A percentile compares a stretch with the other conserved stretches of the same genome.
These are phyloP conservation scores for Globisporangium takayamanum DNA, from an alignment of 352 stramenopile genomes.

Conservation along the genomic window DNA sequence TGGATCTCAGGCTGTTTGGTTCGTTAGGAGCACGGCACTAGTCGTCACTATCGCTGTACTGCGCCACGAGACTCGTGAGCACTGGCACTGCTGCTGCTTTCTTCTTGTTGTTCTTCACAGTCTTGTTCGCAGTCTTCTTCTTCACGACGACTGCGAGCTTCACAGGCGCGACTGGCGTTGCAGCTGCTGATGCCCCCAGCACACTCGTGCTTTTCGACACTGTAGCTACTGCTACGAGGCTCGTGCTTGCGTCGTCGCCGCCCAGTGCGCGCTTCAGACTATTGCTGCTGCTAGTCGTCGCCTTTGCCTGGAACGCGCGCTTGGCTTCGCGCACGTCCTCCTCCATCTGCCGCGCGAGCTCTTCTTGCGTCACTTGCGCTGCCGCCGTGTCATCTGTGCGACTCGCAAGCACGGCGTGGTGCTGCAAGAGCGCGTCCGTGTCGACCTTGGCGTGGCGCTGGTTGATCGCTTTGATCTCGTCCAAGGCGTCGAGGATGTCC, in stretches of 20 bases:
- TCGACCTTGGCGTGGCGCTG: conserved; percentile 90
- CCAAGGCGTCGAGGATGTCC: conserved; percentile 97
- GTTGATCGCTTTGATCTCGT: conserved; percentile 98
- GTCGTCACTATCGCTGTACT: conserved; percentile 74
- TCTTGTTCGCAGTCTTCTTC: conserved; percentile 13
- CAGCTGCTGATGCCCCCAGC: not conserved
- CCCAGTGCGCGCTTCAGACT: conserved; percentile 10
- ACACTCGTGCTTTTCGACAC: not conserved
- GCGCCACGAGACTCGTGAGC: conserved; percentile 55
- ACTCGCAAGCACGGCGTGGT: conserved; percentile 20
- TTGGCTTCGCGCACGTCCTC: conserved; percentile 43
- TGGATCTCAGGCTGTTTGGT: no score
- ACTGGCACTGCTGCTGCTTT: conserved; percentile 27
- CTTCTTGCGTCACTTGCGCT: conserved; percentile 22
- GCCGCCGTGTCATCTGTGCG: conserved; percentile 11
- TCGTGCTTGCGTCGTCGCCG: not conserved
- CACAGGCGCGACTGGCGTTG: not conserved
- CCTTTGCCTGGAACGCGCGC: conserved; percentile 35
- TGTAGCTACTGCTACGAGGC: no score
- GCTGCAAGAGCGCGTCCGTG: conserved; percentile 66
- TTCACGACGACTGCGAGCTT: conserved; percentile 29
- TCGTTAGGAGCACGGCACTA: not conserved
- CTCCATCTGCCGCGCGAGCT: conserved; percentile 40
- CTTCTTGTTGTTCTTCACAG: conserved; percentile 26
- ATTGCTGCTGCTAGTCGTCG: conserved; percentile 25